A percentile compares a stretch with the other conserved stretches of the same genome.
These are phyloP conservation scores for Ocimum tenuiflorum DNA, from an alignment of 257 asterid genomes.

Conservation along the genomic window DNA sequence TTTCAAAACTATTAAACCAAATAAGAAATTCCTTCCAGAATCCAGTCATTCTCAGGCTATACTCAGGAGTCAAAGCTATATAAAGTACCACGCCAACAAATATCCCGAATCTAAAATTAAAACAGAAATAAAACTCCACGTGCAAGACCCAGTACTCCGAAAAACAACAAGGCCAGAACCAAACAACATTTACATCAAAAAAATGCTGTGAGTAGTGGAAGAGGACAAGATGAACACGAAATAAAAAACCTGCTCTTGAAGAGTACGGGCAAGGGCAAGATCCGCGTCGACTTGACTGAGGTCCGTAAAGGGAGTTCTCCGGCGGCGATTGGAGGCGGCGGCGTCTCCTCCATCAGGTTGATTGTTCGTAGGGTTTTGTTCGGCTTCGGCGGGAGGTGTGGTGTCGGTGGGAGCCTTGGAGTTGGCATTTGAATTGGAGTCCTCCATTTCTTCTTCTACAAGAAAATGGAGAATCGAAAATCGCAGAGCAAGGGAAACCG, in stretches of 20 bases:
- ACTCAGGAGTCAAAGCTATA: background rate
- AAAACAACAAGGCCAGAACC: background rate
- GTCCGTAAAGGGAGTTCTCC: slow-evolving; percentile 69
- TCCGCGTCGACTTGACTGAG: slow-evolving; percentile 86
- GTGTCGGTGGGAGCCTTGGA: slow-evolving; percentile 24
- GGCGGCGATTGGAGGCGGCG: slow-evolving; percentile 27
- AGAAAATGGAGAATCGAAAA: slow-evolving; percentile 3
- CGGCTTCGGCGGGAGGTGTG: slow-evolving; percentile 26
- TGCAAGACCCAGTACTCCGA: background rate
- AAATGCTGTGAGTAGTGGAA: background rate
- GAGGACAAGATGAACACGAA: background rate
- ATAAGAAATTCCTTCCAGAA: background rate
- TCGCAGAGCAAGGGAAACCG: background rate
- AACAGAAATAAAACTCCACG: background rate
- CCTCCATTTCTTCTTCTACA: slow-evolving; percentile 27
- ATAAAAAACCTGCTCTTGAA: slow-evolving; percentile 63
- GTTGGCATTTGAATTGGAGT: slow-evolving; percentile 29
- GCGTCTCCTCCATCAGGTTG: slow-evolving; percentile 20
- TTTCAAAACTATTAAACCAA: background rate
- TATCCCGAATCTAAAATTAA: background rate
- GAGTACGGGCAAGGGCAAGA: slow-evolving; percentile 87
- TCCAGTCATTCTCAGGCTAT: background rate
- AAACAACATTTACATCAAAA: too few relatives aligned
- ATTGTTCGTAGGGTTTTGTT: slow-evolving; percentile 29
- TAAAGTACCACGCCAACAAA: background rate